phyloP scores from a whole-genome alignment of 2,329 filamentous ascomycete genomes.

The Chaetomiaceae sp. region DNA sequence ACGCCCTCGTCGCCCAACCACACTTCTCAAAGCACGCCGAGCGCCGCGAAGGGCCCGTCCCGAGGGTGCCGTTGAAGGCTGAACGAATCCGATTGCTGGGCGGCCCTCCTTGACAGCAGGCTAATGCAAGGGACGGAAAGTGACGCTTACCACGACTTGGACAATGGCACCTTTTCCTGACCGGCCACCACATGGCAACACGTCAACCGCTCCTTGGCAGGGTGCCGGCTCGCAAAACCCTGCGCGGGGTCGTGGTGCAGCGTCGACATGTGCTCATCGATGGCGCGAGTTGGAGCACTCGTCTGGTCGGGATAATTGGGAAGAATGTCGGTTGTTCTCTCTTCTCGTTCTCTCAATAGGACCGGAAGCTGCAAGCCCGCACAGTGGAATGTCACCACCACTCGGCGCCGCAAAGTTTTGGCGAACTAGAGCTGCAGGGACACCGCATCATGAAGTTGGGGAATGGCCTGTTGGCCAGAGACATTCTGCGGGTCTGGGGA shows the following conservation, averaged over 20 bases:
- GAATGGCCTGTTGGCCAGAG: neutral
- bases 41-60: constrained; percentile 8
- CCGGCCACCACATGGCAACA: constrained; percentile 15
- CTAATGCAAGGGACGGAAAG: constrained; percentile 22
- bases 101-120: constrained; percentile 8
- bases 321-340: too few relatives aligned
- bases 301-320: too few relatives aligned
- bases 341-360: too few relatives aligned
- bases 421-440: neutral
- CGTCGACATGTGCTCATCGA: neutral
- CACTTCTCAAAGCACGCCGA: neutral
- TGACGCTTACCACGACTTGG: constrained; percentile 7
- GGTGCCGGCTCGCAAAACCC: neutral
- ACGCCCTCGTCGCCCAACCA: too few relatives aligned
- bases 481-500: neutral
- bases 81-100: constrained; percentile 14
- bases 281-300: neutral
- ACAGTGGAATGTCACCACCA: too few relatives aligned
- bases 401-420: neutral
- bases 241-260: neutral
- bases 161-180: neutral
- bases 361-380: too few relatives aligned
- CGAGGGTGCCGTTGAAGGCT: neutral
- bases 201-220: constrained; percentile 1
- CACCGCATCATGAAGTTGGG: neutral